Conservation (phyloP, 2,329 filamentous ascomycete species). For the Neonectria faginata region DNA sequence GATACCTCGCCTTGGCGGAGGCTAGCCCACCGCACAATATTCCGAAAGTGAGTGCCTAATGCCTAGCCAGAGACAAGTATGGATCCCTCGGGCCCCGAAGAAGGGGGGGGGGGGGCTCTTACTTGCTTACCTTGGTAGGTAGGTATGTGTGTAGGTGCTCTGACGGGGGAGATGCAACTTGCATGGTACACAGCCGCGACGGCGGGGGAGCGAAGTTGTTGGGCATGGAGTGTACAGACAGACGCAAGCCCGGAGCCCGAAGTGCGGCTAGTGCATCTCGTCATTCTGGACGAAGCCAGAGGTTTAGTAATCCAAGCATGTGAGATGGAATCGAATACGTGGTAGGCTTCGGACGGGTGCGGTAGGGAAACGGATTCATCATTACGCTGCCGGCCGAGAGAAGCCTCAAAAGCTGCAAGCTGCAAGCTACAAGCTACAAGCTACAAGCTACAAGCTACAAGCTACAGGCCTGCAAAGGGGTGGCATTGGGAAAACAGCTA, state of each 20-base stretch:
- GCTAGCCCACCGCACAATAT: constrained; percentile 42
- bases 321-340: not conserved
- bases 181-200: constrained; percentile 4
- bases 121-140: constrained; percentile 9
- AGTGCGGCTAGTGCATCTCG: not conserved
- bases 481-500: not conserved
- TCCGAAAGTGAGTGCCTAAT: constrained; percentile 41
- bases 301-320: not conserved
- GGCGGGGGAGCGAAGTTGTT: not conserved
- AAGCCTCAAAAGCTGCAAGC: not conserved
- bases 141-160: not conserved
- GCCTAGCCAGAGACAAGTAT: constrained; percentile 31
- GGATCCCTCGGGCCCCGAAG: constrained; percentile 11
- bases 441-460: not conserved
- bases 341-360: not conserved
- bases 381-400: constrained; percentile 6
- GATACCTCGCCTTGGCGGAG: constrained; percentile 36
- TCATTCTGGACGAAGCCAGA: not conserved
- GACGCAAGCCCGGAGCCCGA: not conserved
- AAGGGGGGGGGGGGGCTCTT: constrained; percentile 3
- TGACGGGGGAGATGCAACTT: not conserved
- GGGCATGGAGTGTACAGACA: too few relatives aligned
- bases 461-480: not conserved
- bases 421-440: not conserved
- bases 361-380: not conserved